These are phyloP conservation scores for Tolypocladium endophyticum DNA, from an alignment of 2,329 filamentous ascomycete genomes.

Conservation along the genomic window DNA sequence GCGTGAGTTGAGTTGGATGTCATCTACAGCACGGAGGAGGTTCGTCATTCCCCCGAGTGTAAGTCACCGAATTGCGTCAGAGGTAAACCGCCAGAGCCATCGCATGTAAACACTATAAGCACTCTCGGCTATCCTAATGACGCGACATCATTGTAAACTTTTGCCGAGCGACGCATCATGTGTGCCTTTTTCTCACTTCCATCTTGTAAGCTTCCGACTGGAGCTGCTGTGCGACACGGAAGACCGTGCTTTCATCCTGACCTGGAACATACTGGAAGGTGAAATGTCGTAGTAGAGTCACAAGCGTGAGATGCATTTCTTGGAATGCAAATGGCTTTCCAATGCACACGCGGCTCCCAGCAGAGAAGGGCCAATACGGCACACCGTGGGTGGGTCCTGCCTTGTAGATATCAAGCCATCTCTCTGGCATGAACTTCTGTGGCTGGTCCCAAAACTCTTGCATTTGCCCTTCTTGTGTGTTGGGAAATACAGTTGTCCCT, in stretches of 20 bases:
- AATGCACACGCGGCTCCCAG: background rate
- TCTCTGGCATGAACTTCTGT: background rate
- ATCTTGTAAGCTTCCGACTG: background rate
- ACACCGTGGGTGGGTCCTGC: background rate
- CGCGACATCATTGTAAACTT: background rate
- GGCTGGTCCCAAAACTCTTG: background rate
- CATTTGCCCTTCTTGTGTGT: background rate
- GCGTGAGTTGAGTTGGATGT: no score
- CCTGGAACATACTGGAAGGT: background rate
- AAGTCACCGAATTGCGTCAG: background rate
- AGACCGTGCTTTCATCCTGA: background rate
- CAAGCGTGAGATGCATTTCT: slow-evolving; percentile 1
- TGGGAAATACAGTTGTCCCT: background rate
- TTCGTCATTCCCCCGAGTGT: background rate
- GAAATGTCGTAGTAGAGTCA: background rate
- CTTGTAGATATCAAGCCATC: background rate
- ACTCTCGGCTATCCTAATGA: background rate
- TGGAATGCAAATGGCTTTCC: background rate
- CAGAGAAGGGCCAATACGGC: background rate
- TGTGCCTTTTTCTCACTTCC: background rate
- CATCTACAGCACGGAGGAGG: background rate
- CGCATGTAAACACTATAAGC: background rate
- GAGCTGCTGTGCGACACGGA: background rate
- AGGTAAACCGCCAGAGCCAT: background rate
- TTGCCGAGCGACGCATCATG: background rate